These are phyloP conservation scores for Haberlea rhodopensis DNA, from an alignment of 257 asterid genomes.

Conservation along the genomic window DNA sequence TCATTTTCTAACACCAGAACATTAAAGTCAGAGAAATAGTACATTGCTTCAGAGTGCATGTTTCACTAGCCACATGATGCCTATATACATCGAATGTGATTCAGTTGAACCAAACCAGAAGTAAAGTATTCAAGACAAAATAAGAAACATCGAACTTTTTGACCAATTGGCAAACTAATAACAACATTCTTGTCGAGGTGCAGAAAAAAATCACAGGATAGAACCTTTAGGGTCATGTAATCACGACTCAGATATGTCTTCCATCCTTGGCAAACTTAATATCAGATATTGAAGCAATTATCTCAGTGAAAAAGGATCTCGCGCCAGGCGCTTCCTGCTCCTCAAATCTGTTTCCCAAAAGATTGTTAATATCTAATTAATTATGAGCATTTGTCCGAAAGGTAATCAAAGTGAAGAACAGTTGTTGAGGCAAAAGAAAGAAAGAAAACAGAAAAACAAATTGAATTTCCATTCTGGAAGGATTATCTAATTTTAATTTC, in stretches of 20 bases:
- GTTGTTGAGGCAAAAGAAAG: slow-evolving; percentile 10
- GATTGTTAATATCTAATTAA: slow-evolving; percentile 25
- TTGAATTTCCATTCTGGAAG: slow-evolving; percentile 14
- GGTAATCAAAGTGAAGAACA: slow-evolving; percentile 20
- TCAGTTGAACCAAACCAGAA: slow-evolving; percentile 9
- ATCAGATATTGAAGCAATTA: slow-evolving; percentile 83
- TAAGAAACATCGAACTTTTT: background rate
- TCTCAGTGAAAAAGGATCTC: slow-evolving; percentile 82
- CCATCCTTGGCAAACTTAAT: slow-evolving; percentile 80
- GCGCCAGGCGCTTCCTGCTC: slow-evolving; percentile 86
- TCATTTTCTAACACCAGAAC: slow-evolving; percentile 1
- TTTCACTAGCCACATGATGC: slow-evolving; percentile 14
- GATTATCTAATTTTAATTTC: slow-evolving; percentile 4
- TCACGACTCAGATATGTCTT: slow-evolving; percentile 80
- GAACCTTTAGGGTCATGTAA: slow-evolving; percentile 87
- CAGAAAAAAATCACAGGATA: slow-evolving; percentile 20
- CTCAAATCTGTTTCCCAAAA: slow-evolving; percentile 60
- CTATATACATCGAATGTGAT: slow-evolving; percentile 4
- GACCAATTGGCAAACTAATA: no score
- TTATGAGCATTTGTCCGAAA: slow-evolving; percentile 5
- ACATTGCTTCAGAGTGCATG: slow-evolving; percentile 15
- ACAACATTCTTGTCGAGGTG: background rate
- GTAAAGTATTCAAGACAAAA: slow-evolving; percentile 11
- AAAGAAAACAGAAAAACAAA: slow-evolving; percentile 9
- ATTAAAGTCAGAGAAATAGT: background rate